Percentiles rank a stretch among this genome's conserved stretches.
phyloP scores from a whole-genome alignment of 345 rosid genomes.

The Durio zibethinus region DNA sequence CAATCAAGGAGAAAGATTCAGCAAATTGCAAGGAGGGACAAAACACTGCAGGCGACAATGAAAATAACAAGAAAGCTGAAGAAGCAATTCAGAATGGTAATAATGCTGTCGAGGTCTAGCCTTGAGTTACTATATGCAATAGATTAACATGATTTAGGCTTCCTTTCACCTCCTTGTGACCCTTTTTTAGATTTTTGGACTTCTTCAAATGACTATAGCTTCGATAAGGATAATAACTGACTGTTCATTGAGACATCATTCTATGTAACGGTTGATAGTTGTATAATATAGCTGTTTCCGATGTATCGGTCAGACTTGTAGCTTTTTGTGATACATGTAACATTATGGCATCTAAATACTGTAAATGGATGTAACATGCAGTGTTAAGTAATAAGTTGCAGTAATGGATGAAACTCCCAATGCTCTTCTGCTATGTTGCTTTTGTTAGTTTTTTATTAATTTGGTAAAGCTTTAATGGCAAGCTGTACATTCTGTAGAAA shows the following conservation, averaged over 20 bases:
- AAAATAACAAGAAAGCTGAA: slow-evolving; percentile 27
- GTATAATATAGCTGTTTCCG: slow-evolving; percentile 21
- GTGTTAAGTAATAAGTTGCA: slow-evolving; percentile 19
- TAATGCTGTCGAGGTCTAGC: slow-evolving; percentile 10
- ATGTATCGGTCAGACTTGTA: slow-evolving; percentile 17
- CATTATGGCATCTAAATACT: slow-evolving; percentile 16
- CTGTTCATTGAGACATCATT: slow-evolving; percentile 27
- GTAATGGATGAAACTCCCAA: neutral
- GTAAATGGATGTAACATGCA: slow-evolving; percentile 14
- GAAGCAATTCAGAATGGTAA: slow-evolving; percentile 38
- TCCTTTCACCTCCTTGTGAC: slow-evolving; percentile 16
- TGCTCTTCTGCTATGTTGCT: neutral
- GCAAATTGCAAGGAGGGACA: slow-evolving; percentile 15
- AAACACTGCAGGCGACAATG: slow-evolving; percentile 9
- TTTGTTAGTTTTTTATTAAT: neutral
- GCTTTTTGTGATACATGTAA: slow-evolving; percentile 14
- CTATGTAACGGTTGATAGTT: slow-evolving; percentile 26
- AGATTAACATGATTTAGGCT: slow-evolving; percentile 19
- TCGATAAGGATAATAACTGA: slow-evolving; percentile 22
- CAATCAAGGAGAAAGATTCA: slow-evolving; percentile 12
- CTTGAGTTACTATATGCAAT: slow-evolving; percentile 26
- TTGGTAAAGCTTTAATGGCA: neutral
- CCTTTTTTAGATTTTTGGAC: slow-evolving; percentile 12
- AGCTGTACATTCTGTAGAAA: neutral
- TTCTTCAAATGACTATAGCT: slow-evolving; percentile 24